A percentile compares a stretch with the other conserved stretches of the same genome.
Conservation (phyloP, 352 stramenopile genomes). For the Globisporangium solare region DNA sequence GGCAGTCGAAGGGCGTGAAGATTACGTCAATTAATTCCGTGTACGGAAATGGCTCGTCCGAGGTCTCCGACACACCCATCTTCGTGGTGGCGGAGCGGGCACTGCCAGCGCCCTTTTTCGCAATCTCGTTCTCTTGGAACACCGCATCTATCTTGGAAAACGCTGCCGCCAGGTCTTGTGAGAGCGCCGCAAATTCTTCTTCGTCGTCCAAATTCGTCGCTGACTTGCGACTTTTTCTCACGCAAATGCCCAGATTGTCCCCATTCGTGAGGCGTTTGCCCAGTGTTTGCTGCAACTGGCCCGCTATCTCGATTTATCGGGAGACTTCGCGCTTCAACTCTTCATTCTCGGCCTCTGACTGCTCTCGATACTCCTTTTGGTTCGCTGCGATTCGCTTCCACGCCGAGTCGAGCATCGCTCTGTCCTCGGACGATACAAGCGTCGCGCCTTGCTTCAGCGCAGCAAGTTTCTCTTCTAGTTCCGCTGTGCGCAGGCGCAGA, state of each 20-base stretch:
- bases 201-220: too few species aligned
- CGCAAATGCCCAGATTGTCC: background rate
- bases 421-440: background rate
- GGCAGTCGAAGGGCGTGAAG: conserved; percentile 5
- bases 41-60: background rate
- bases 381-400: conserved; percentile 10
- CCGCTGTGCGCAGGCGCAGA: conserved; percentile 21
- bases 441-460: conserved; percentile 16
- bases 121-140: too few species aligned
- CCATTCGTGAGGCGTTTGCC: conserved; percentile 3
- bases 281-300: conserved; percentile 2
- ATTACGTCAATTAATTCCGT: conserved; percentile 5
- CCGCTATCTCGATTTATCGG: conserved; percentile 4
- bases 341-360: conserved; percentile 9
- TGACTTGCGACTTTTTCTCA: too few species aligned
- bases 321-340: conserved; percentile 4
- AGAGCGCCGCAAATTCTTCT: too few species aligned
- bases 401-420: conserved; percentile 8
- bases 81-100: background rate
- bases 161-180: too few species aligned
- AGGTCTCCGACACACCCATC: background rate
- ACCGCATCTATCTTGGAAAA: too few species aligned
- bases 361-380: background rate
- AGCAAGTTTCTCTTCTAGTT: conserved; percentile 24
- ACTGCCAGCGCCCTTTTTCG: too few species aligned